Evolutionary conservation across 176 grass and related monocot genomes (phyloP), one percentile per base, ranked within the genome.

Genomic region (Carex littledalei): DNA sequence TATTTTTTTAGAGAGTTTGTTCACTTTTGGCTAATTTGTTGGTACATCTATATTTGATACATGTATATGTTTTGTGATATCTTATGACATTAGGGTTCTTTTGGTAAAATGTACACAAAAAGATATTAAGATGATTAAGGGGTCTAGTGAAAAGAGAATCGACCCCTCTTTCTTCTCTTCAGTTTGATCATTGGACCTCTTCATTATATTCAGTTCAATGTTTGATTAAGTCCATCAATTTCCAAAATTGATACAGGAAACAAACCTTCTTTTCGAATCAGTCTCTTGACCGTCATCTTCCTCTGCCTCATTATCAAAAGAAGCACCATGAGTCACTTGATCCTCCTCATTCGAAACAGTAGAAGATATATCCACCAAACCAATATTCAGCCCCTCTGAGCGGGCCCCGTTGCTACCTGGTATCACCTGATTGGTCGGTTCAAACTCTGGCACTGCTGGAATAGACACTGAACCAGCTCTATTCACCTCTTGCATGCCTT

Each of bases 231-330:
- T 11, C 47, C 47, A 50, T 50, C 47, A 50, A 50, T 50, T 47
- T 50, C 31, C 1, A 22, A 52, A 79, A 39, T 24, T 66, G 37
- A 67, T 15, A 32, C 16, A 37, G 0, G 13, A 74, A 69, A 87
- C 56, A 49, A 87, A 99, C 97, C 93, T 99, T 92, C 91, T 89
- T 91, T 94, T 99, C 71, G 94, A 96, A 78, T 92, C 93, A 34
- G 85, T 99, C 26, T 94, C 96, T 52, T 83, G 81, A 49, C 60
- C 8, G 80, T 99, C 97, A 79, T 87, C 93, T 71, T 94, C 86
- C 3, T 80, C 93, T 20, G 91, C 88, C 61, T 89, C 86, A 57
- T 87, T 84, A 63, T 88, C 17, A 75, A 91, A 86, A 87, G 85
- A 41, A 8, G 88, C 87, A 37, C 87, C 93, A 81, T 87, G 87